phyloP scores from a whole-genome alignment of 129 eudicot species.

The Helianthus annuus region DNA sequence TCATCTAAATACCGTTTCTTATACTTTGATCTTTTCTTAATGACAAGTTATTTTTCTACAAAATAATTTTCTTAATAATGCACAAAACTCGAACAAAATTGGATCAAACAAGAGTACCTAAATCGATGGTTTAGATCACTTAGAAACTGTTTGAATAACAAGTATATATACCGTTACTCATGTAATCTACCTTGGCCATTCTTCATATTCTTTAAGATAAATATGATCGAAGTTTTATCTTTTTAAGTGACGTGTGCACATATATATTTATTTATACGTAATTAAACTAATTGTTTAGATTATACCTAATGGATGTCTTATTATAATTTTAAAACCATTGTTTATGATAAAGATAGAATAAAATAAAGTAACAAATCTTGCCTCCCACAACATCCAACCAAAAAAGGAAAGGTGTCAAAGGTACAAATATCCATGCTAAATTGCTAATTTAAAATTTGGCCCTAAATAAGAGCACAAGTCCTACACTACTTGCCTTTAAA shows the following conservation, averaged over 20 bases:
- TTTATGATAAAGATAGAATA: background rate
- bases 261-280: background rate
- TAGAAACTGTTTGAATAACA: no score
- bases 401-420: constrained; percentile 39
- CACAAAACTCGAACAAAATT: no score
- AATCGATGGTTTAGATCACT: no score
- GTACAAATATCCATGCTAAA: constrained; percentile 29
- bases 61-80: no score
- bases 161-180: no score
- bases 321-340: background rate
- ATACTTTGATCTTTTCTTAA: no score
- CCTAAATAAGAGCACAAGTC: constrained; percentile 33
- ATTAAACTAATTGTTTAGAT: background rate
- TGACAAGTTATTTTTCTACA: no score
- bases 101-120: no score
- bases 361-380: constrained; percentile 26
- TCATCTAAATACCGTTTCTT: no score
- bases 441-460: constrained; percentile 17
- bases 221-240: no score
- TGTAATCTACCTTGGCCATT: background rate
- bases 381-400: constrained; percentile 45
- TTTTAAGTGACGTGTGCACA: background rate
- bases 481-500: constrained; percentile 41
- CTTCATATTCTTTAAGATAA: no score
- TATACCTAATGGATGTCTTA: constrained; percentile 8